Conservation (phyloP, 2,329 filamentous ascomycete genomes). For the Saccharata proteae region DNA sequence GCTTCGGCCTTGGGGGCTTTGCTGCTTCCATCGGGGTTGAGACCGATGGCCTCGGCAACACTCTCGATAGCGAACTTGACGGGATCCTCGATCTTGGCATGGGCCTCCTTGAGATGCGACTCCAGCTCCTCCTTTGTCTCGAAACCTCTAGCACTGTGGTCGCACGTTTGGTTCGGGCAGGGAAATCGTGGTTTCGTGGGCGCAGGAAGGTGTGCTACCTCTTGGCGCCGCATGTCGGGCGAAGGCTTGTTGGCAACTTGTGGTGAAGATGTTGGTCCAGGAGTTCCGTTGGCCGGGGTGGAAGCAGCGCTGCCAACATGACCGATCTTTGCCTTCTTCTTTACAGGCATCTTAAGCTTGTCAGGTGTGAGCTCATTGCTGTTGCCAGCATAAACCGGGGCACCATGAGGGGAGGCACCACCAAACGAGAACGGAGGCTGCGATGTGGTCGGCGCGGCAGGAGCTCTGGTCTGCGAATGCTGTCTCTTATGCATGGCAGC, state of each 20-base stretch:
- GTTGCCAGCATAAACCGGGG: slow-evolving; percentile 39
- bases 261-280: slow-evolving; percentile 28
- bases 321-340: slow-evolving; percentile 43
- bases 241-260: slow-evolving; percentile 26
- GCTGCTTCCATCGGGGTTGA: slow-evolving; percentile 37
- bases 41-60: slow-evolving; percentile 33
- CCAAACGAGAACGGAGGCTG: slow-evolving; percentile 40
- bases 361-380: slow-evolving; percentile 41
- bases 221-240: slow-evolving; percentile 36
- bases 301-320: slow-evolving; percentile 26
- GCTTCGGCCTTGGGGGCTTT: slow-evolving; percentile 22
- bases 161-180: slow-evolving; percentile 41
- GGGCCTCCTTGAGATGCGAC: slow-evolving; percentile 40
- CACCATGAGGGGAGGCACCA: slow-evolving; percentile 42
- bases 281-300: slow-evolving; percentile 22
- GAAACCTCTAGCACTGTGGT: slow-evolving; percentile 42
- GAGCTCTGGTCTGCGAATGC: too few relatives aligned
- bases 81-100: slow-evolving; percentile 43
- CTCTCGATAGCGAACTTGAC: slow-evolving; percentile 44
- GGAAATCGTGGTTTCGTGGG: slow-evolving; percentile 36
- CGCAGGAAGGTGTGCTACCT: slow-evolving; percentile 28
- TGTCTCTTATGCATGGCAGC: slow-evolving; percentile 11
- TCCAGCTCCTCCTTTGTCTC: slow-evolving; percentile 41
- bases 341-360: slow-evolving; percentile 45
- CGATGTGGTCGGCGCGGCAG: slow-evolving; percentile 37